phyloP scores from a whole-genome alignment of 768 basidiomycete genomes.

The Russula brevipes region DNA sequence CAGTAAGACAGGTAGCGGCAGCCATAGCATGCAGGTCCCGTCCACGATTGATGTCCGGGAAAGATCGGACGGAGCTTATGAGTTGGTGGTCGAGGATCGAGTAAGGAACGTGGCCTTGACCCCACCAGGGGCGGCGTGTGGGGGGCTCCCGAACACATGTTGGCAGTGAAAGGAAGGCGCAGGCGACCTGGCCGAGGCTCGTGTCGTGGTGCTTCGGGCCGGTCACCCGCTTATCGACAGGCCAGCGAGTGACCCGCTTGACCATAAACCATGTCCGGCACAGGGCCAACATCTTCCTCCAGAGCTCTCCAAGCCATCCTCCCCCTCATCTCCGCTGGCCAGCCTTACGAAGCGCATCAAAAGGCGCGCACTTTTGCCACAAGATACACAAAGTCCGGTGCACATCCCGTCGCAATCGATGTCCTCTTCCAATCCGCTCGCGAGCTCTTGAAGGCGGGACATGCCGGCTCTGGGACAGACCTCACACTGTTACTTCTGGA shows the following conservation, averaged over 20 bases:
- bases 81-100: not conserved
- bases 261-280: conserved; percentile 8
- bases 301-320: conserved; percentile 71
- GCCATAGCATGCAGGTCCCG: not conserved
- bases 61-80: not conserved
- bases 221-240: not conserved
- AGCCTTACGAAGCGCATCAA: conserved; percentile 90
- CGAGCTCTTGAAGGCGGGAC: conserved; percentile 82
- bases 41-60: not conserved
- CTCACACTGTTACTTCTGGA: conserved; percentile 74
- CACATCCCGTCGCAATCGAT: conserved; percentile 84
- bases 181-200: not conserved
- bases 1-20: not conserved
- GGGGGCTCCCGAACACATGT: conserved; percentile 15
- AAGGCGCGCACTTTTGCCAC: conserved; percentile 95
- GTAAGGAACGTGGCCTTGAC: conserved; percentile 5
- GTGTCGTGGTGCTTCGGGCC: not conserved
- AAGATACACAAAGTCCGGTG: conserved; percentile 72
- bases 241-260: not conserved
- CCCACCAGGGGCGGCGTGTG: not conserved
- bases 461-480: conserved; percentile 89
- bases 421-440: conserved; percentile 88
- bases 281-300: conserved; percentile 40
- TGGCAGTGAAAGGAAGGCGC: not conserved
- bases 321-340: conserved; percentile 63